phyloP scores from a whole-genome alignment of 129 eudicot species.

The Solidago caesia region DNA sequence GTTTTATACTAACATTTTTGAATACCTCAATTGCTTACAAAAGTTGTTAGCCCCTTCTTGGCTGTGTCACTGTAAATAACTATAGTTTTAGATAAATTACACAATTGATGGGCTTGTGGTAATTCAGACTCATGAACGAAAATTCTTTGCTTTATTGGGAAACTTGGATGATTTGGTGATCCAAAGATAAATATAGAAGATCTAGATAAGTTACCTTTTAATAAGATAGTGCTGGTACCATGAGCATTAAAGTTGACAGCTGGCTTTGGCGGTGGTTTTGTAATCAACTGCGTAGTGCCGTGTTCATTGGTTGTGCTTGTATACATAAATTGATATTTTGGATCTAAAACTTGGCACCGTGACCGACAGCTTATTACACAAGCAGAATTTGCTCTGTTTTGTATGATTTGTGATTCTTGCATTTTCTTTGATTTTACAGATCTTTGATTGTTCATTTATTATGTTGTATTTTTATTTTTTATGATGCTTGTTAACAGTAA shows the following conservation, averaged over 20 bases:
- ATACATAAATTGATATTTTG: constrained; percentile 16
- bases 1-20: not conserved
- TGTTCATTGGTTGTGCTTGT: constrained; percentile 16
- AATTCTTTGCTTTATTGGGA: not conserved
- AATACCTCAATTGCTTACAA: not conserved
- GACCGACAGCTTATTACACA: constrained; percentile 10
- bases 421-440: constrained; percentile 9
- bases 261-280: constrained; percentile 22
- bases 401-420: constrained; percentile 6
- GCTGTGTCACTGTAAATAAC: not conserved
- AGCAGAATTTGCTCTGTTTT: constrained; percentile 12
- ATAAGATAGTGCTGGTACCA: not conserved
- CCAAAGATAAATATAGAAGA: constrained; percentile 19
- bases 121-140: constrained; percentile 13
- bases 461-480: constrained; percentile 14
- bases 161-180: constrained; percentile 5
- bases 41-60: not conserved
- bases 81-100: not conserved
- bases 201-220: constrained; percentile 18
- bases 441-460: constrained; percentile 12
- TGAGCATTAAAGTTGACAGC: constrained; percentile 30
- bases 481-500: constrained; percentile 25
- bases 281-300: constrained; percentile 7
- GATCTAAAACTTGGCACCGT: constrained; percentile 18
- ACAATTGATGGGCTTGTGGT: constrained; percentile 10